Evolutionary conservation across 805 yeast species (phyloP), one percentile per base, ranked within the genome.

Genomic region (Candida coleopterorum): DNA sequence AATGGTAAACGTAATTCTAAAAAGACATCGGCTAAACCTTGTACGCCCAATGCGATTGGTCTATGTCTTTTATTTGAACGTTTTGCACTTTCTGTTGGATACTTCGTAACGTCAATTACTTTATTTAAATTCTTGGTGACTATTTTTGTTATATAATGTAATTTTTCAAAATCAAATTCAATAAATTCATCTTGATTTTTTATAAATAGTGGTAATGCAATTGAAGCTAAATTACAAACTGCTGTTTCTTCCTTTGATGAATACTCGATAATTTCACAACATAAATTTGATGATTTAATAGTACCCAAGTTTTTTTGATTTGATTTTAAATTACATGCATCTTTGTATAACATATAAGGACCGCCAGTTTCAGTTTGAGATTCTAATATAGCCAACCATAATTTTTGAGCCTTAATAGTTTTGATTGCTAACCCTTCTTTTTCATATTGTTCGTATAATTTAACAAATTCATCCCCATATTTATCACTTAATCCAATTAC

Each of bases 1-100:
- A 89, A 90, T 29, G 97, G 93, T 40, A 86, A 52, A 51, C 95
- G 77, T 43, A 90, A 68, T 46, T 74, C 70, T 72, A 86, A 75
- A 60, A 87, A 90, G 2, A 81, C 71, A 60, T 90, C 97, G 20
- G 97, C 96, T 37, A 90, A 70, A 40, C 98, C 98, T 61, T 90
- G 96, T n/a, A 90, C 96, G 48, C 98, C 98, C 16, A 90, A 63
- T n/a, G 97, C 97, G 51, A 90, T 77, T 15, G 98, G 97, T 50
- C 98, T 74, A 60, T 90, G 83, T 53, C 78, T 79, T 70, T 76
- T 64, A 60, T 93, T 90, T 12, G 96, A 85, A 31, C 44, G 53
- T 50, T 71, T 72, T 4, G 97, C 90, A 46, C 77, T 83, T 36
- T 72, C 76, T 17, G 85, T 81, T 4, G 98, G 97, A 57, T 90